Conservation (phyloP, 306 rosid genomes). For the Quercus berberidifolia region DNA sequence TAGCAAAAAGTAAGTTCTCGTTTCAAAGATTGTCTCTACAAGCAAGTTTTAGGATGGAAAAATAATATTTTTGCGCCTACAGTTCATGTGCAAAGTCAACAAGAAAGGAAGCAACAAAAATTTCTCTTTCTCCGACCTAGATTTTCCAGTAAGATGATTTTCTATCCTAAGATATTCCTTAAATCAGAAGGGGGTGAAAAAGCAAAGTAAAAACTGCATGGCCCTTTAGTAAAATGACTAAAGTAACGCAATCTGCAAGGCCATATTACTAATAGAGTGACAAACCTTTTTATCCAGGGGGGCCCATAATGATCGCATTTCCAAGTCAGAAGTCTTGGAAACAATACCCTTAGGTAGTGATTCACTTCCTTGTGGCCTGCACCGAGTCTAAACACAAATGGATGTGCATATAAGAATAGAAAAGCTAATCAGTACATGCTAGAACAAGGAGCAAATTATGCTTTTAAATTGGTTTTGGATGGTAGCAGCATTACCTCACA, state of each 20-base stretch:
- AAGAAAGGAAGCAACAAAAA: too few relatives aligned
- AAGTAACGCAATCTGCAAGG: too few relatives aligned
- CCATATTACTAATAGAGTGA: background rate
- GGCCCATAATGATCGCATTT: conserved; percentile 42
- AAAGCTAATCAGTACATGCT: background rate
- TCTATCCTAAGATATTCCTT: too few relatives aligned
- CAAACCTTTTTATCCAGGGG: background rate
- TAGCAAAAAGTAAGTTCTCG: too few relatives aligned
- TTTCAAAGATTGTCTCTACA: too few relatives aligned
- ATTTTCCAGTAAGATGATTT: too few relatives aligned
- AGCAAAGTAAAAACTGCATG: background rate
- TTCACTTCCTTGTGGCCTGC: conserved; percentile 23
- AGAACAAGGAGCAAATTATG: background rate
- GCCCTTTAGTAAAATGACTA: background rate
- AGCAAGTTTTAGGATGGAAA: too few relatives aligned
- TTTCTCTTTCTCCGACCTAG: too few relatives aligned
- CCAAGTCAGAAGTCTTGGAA: conserved; percentile 33
- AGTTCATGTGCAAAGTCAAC: too few relatives aligned
- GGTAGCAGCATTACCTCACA: conserved; percentile 25
- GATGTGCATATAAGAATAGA: background rate
- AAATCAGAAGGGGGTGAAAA: background rate
- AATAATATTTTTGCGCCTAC: too few relatives aligned
- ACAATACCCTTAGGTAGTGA: conserved; percentile 40
- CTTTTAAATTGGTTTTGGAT: background rate
- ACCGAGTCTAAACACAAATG: conserved; percentile 4